Evolutionary conservation across 2,329 filamentous ascomycete species (phyloP).

Genomic region (Alternaria tenuissima): DNA sequence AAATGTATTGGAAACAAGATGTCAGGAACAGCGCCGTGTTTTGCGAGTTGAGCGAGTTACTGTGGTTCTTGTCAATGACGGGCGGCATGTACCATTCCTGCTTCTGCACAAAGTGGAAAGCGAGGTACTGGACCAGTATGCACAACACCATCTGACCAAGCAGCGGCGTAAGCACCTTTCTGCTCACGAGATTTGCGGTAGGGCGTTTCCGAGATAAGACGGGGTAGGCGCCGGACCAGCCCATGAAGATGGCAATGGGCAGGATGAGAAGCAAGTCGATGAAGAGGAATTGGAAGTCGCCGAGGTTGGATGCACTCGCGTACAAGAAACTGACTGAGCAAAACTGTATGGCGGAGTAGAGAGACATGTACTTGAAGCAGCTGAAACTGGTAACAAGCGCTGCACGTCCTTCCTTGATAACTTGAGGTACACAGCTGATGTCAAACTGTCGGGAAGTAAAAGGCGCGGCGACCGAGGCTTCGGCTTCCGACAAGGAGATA

Average conservation of each 20-base stretch:
- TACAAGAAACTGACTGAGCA: conserved; percentile 97
- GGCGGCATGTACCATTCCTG: conserved; percentile 90
- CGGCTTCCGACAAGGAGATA: conserved; percentile 95
- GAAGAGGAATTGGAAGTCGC: conserved; percentile 97
- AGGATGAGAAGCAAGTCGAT: conserved; percentile 93
- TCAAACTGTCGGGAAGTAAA: conserved; percentile 97
- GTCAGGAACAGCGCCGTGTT: conserved; percentile 91
- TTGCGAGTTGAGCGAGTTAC: conserved; percentile 89
- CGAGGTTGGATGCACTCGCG: conserved; percentile 89
- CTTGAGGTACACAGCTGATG: conserved; percentile 91
- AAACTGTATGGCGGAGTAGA: conserved; percentile 99
- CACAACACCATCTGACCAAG: conserved; percentile 88
- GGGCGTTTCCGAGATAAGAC: conserved; percentile 83
- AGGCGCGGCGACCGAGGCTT: conserved; percentile 96
- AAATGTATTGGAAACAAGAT: conserved; percentile 93
- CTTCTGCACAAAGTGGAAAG: conserved; percentile 75
- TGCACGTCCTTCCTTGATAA: conserved; percentile 92
- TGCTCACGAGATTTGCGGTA: conserved; percentile 88
- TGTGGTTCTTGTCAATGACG: conserved; percentile 76
- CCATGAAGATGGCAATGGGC: conserved; percentile 98
- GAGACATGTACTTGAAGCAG: conserved; percentile 99
- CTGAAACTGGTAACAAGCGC: conserved; percentile 98
- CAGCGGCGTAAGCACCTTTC: conserved; percentile 89
- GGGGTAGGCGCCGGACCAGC: conserved; percentile 88
- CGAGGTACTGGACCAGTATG: conserved; percentile 76